A percentile compares a stretch with the other conserved stretches of the same genome.
phyloP scores from a whole-genome alignment of 495 filamentous ascomycete species.

The Tuber umbilicatum region DNA sequence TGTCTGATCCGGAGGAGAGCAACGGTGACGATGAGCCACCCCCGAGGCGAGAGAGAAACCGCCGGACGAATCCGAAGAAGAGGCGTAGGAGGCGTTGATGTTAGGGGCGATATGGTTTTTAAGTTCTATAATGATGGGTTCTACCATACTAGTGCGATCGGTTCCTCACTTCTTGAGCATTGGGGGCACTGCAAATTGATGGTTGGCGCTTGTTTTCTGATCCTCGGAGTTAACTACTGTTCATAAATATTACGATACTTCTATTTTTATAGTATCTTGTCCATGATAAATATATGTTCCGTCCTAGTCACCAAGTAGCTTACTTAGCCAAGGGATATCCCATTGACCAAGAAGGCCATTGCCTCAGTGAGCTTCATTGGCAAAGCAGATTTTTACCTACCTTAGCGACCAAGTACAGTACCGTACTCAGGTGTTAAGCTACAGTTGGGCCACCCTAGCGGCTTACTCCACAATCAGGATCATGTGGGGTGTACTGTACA shows the following conservation, averaged over 20 bases:
- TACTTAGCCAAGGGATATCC: neutral
- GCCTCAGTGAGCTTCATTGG: neutral
- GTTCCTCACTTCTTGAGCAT: neutral
- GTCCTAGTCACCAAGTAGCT: neutral
- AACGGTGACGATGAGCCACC: neutral
- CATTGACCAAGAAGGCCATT: neutral
- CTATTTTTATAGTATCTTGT: neutral
- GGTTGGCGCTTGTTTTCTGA: neutral
- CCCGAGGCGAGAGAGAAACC: neutral
- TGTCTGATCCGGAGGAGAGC: neutral
- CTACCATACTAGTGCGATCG: neutral
- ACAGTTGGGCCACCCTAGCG: neutral
- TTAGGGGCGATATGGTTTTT: neutral
- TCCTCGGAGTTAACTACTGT: neutral
- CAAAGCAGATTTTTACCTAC: neutral
- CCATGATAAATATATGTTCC: neutral
- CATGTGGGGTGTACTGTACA: neutral
- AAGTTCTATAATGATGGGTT: neutral
- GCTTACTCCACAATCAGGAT: neutral
- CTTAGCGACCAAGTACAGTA: neutral
- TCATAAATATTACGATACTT: neutral
- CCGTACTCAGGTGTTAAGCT: neutral
- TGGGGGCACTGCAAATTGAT: neutral
- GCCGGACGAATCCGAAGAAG: neutral
- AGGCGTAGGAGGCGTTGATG: neutral